A percentile compares a stretch with the other conserved stretches of the same genome.
These are phyloP conservation scores for Leavenworthia alabamica DNA, from an alignment of 345 rosid species.

Conservation along the genomic window DNA sequence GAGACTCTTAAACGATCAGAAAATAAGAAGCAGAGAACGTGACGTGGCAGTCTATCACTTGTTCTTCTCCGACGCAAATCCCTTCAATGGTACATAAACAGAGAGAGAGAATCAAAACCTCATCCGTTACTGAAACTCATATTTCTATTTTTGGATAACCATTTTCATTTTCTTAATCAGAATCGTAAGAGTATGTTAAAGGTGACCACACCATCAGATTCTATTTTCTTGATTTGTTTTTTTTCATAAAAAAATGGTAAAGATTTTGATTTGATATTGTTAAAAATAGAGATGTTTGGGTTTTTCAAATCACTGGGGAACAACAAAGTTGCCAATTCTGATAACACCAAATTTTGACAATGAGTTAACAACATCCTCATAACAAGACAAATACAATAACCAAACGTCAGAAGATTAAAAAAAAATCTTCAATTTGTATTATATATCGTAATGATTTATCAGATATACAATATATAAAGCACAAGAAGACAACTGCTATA, in stretches of 20 bases:
- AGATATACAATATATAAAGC: background rate
- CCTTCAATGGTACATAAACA: background rate
- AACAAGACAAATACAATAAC: slow-evolving; percentile 44
- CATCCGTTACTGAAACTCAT: background rate
- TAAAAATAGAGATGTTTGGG: slow-evolving; percentile 55
- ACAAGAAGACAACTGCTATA: background rate
- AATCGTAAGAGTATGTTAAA: background rate
- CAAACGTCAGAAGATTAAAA: too few relatives aligned
- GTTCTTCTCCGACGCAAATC: background rate
- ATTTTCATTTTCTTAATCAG: background rate
- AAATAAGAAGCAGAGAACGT: background rate
- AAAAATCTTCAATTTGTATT: background rate
- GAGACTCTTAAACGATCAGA: background rate
- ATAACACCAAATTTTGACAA: slow-evolving; percentile 32
- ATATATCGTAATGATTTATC: background rate
- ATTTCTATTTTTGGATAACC: background rate
- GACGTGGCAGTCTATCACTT: background rate
- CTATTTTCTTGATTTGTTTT: background rate
- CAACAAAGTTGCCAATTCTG: slow-evolving; percentile 26
- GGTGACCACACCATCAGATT: background rate
- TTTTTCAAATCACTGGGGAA: slow-evolving; percentile 45
- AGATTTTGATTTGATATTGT: background rate
- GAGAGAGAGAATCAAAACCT: background rate
- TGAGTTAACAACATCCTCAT: slow-evolving; percentile 25
- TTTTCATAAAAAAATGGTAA: background rate